Evolutionary conservation across 306 rosid genomes (phyloP).

Genomic region (Fragaria ananassa): DNA sequence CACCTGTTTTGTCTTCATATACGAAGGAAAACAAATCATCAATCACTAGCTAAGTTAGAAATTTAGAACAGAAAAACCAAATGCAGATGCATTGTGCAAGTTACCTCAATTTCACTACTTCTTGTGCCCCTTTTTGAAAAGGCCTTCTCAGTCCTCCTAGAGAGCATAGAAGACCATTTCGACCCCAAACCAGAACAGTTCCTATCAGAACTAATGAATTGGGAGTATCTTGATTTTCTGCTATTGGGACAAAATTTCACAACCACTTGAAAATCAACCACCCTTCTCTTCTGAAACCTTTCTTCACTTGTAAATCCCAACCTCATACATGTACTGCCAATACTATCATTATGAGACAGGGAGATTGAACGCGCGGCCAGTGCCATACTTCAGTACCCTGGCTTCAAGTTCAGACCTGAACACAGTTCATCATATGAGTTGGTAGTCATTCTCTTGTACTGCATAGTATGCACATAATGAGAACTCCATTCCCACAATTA

Average conservation of each 20-base stretch:
- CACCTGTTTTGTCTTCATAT: constrained; percentile 27
- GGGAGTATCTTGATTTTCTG: constrained; percentile 37
- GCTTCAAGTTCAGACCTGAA: constrained; percentile 33
- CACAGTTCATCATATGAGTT: constrained; percentile 10
- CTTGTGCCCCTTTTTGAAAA: constrained; percentile 21
- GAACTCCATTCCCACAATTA: not conserved
- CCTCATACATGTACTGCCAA: constrained; percentile 30
- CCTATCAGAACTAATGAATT: constrained; percentile 27
- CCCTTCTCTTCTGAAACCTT: constrained; percentile 39
- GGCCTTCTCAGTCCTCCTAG: constrained; percentile 27
- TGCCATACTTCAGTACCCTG: constrained; percentile 21
- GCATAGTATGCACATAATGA: not conserved
- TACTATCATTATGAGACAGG: constrained; percentile 27
- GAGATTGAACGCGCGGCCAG: constrained; percentile 42
- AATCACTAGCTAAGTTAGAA: not conserved
- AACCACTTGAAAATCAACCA: constrained; percentile 30
- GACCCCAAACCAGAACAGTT: constrained; percentile 29
- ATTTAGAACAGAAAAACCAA: constrained; percentile 11
- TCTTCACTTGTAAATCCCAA: constrained; percentile 25
- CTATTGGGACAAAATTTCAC: constrained; percentile 37
- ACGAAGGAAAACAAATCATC: not conserved
- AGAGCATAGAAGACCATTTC: constrained; percentile 25
- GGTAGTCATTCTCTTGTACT: not conserved
- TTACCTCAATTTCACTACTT: constrained; percentile 43
- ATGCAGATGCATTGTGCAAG: constrained; percentile 1